Base-by-base conservation (phyloP, 306 rosid species). In the Geum urbanum region DNA sequence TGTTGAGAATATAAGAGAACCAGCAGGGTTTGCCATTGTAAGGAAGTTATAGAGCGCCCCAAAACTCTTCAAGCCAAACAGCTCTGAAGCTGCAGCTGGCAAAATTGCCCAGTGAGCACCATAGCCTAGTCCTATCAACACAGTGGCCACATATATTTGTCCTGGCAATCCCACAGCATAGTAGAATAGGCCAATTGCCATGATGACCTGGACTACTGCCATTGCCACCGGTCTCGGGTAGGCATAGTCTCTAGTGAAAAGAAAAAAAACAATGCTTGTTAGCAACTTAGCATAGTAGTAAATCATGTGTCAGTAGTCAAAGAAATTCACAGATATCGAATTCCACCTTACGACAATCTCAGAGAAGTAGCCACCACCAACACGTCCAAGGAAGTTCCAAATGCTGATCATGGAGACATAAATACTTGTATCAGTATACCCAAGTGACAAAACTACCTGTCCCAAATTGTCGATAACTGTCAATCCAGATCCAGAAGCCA, bases 351-450 rank as follows among this genome's bases (percentile, higher is more conserved):
- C 83, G 71, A 88, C 82, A 68, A 86, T 62, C 84, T 94, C 98
- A 9, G 98, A 94, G 70, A 94, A 75, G 92, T 90, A 94, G 43
- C 98, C 98, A 0, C 97, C 97, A 53, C 94, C 97, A 20, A 94
- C 87, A 1, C 98, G 97, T 59, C 98, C 98, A 7, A 94, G 96
- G 61, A 90, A 94, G 86, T 94, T 94, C 98, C 98, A 94, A 71
- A 94, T 86, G 72, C 97, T 91, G 86, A 94, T 81, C 89, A 91
- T 68, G 71, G 97, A 91, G 49, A 90, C 92, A 43, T 82, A 94
- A 44, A 91, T 88, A 71, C 87, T 87, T 0, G 94, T 70, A 54
- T 84, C 80, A 24, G 51, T 66, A 55, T 88, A 88, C 27, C 94
- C 92, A n/a, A 94, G 83, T 70, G 98, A 90, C 78, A 82, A 76